Evolutionary conservation across 306 rosid genomes (phyloP), one percentile per base, ranked within the genome.

Genomic region (Mucuna pruriens): DNA sequence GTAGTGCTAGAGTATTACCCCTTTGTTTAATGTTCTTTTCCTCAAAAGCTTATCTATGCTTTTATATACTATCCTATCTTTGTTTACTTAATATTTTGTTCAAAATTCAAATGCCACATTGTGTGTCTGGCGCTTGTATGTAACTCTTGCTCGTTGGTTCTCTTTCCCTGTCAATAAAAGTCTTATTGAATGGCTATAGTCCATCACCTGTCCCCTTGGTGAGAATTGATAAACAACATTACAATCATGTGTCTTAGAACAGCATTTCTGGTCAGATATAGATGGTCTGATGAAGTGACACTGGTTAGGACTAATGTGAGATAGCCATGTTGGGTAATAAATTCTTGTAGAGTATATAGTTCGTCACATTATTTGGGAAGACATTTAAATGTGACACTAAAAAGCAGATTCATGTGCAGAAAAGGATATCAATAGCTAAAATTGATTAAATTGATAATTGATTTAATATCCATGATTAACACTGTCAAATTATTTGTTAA

Each of bases 201-300:
- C 6, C n/a, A 17, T n/a, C 34, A 44, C 6, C 58, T 15, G 0
- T 45, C 39, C 63, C 20, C 3, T 63, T 17, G 42, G 19, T 60
- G 10, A 6, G 1, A 12, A 26, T 19, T n/a, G 16, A 45, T 34
- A 17, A 61, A 77, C 25, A 29, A 6, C 90, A 81, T 75, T 26
- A 66, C 83, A 70, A 80, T 42, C 51, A 76, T 15, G 8, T 44
- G 84, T 88, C 84, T 88, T 80, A 88, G 69, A 36, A 54, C 29
- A 83, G 75, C 78, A 9, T 51, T 82, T 62, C 70, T 74, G 80
- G 49, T 42, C 4, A 25, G 38, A 40, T 26, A 34, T 23, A 52
- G 9, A 66, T 15, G 33, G 40, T 58, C 66, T 88, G 87, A 81
- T 4, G 85, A 70, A 36, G 26, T 5, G 38, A 20, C 8, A 38